phyloP scores from a whole-genome alignment of 1,139 yeast genomes.

The Lodderomyces metapsilosis region DNA sequence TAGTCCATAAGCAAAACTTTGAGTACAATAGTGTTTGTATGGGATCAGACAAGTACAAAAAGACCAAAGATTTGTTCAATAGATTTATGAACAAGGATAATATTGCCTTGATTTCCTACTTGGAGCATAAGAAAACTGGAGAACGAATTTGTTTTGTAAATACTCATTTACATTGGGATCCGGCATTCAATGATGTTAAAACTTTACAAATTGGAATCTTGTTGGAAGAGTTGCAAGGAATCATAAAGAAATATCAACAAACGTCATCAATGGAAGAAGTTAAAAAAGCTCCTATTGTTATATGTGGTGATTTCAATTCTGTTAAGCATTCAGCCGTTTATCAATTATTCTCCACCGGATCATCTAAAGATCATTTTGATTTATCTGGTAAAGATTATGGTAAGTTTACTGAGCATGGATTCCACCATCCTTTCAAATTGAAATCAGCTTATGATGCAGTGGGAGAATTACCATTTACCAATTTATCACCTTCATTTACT shows the following conservation, averaged over 20 bases:
- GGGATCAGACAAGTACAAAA: conserved; percentile 84
- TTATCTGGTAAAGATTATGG: conserved; percentile 89
- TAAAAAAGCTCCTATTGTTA: conserved; percentile 68
- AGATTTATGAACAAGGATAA: conserved; percentile 97
- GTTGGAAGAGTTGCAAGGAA: conserved; percentile 77
- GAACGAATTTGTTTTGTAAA: conserved; percentile 75
- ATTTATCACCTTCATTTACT: conserved; percentile 89
- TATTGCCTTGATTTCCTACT: conserved; percentile 76
- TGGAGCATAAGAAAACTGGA: conserved; percentile 73
- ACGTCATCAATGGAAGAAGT: conserved; percentile 50
- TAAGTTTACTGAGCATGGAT: conserved; percentile 84
- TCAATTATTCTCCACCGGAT: conserved; percentile 80
- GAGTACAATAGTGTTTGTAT: conserved; percentile 89
- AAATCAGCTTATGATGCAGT: conserved; percentile 82
- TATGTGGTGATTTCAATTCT: conserved; percentile 97
- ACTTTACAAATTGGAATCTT: conserved; percentile 92
- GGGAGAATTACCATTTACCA: conserved; percentile 92
- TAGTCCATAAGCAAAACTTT: conserved; percentile 68
- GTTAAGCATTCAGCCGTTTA: conserved; percentile 86
- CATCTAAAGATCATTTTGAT: conserved; percentile 72
- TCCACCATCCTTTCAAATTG: conserved; percentile 75
- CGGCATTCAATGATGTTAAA: conserved; percentile 93
- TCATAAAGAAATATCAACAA: conserved; percentile 53
- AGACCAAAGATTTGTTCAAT: conserved; percentile 91
- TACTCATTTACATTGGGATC: conserved; percentile 99